A percentile compares a stretch with the other conserved stretches of the same genome.
These are phyloP conservation scores for Drechslera avenae DNA, from an alignment of 2,329 filamentous ascomycete species.

Conservation along the genomic window DNA sequence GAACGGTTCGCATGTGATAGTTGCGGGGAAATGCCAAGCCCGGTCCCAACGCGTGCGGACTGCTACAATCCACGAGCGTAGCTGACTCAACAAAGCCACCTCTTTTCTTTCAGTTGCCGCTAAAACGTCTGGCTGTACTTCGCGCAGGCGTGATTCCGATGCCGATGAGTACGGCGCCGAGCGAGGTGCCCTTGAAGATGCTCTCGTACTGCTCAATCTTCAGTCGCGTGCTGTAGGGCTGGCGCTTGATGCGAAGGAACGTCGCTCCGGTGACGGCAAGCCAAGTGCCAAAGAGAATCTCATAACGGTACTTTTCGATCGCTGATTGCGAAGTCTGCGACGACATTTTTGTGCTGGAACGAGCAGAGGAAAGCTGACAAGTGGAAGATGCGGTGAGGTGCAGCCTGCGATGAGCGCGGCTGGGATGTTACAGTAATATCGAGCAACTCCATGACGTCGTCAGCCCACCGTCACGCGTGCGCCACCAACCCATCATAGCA, in stretches of 20 bases:
- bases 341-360: conserved; percentile 16
- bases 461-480: conserved; percentile 13
- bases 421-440: not conserved
- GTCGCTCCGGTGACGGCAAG: conserved; percentile 38
- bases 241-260: conserved; percentile 42
- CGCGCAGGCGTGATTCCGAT: conserved; percentile 32
- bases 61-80: no score
- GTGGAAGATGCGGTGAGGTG: not conserved
- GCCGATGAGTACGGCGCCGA: conserved; percentile 33
- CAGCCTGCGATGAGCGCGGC: not conserved
- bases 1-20: conserved; percentile 26
- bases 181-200: conserved; percentile 45
- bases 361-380: not conserved
- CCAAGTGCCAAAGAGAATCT: conserved; percentile 36
- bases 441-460: conserved; percentile 14
- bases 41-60: no score
- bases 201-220: conserved; percentile 48
- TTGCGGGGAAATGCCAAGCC: conserved; percentile 18
- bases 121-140: conserved; percentile 24
- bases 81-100: not conserved
- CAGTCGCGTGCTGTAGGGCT: conserved; percentile 41
- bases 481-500: conserved; percentile 11
- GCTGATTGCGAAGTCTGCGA: conserved; percentile 18
- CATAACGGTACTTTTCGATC: conserved; percentile 38
- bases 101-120: conserved; percentile 8